Conservation (phyloP, 2,329 filamentous ascomycete species). For the Aureobasidium lini region DNA sequence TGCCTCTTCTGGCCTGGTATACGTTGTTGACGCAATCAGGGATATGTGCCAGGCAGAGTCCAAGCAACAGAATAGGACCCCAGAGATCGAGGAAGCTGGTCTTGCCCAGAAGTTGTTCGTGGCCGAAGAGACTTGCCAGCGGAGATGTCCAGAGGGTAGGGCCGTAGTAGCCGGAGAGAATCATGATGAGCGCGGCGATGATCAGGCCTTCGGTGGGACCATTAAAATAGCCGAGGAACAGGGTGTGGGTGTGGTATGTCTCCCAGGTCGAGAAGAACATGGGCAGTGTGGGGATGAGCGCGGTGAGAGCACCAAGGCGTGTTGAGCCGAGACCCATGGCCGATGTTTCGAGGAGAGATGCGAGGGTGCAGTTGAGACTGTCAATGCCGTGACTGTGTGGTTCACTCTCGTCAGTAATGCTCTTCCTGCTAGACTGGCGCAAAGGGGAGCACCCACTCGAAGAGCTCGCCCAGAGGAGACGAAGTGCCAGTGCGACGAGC, state of each 20-base stretch:
- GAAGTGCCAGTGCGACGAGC: constrained; percentile 90
- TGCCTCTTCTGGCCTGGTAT: constrained; percentile 61
- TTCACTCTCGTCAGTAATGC: not conserved
- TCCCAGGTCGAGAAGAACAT: constrained; percentile 99
- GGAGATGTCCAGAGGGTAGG: constrained; percentile 78
- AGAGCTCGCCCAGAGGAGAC: constrained; percentile 88
- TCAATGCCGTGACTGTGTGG: constrained; percentile 76
- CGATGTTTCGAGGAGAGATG: constrained; percentile 80
- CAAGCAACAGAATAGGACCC: constrained; percentile 52
- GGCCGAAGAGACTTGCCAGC: constrained; percentile 61
- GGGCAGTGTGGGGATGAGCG: constrained; percentile 79
- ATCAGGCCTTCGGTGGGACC: constrained; percentile 93
- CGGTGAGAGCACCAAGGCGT: constrained; percentile 81
- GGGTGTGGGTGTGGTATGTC: constrained; percentile 95
- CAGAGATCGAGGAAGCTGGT: constrained; percentile 81
- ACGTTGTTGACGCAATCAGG: constrained; percentile 90
- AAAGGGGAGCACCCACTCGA: constrained; percentile 55
- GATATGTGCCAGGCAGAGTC: constrained; percentile 56
- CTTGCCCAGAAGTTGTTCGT: constrained; percentile 56
- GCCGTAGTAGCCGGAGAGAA: constrained; percentile 78
- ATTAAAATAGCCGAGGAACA: constrained; percentile 95
- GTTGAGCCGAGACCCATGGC: constrained; percentile 87
- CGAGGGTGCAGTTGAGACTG: constrained; percentile 92
- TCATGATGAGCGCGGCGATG: constrained; percentile 80
- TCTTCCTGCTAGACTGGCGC: constrained; percentile 11